Percentiles rank a stretch among this genome's conserved stretches.
Evolutionary conservation across 176 grass and related monocot genomes (phyloP).

Genomic region (Triticum turgidum): DNA sequence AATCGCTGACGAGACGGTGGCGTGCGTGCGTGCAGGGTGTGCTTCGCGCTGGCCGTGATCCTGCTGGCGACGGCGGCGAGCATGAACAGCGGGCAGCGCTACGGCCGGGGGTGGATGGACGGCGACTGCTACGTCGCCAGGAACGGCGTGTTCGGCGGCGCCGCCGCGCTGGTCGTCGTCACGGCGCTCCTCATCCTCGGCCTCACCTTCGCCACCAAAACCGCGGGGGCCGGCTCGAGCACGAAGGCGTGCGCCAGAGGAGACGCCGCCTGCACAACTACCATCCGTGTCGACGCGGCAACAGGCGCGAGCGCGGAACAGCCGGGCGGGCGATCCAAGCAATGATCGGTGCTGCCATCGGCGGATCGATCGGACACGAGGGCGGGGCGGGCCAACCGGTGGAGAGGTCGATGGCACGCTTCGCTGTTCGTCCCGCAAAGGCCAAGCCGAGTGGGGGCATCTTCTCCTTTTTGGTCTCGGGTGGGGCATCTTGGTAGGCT

Average conservation of each 20-base stretch:
- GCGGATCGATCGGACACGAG: not conserved
- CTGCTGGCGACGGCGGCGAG: slow-evolving; percentile 64
- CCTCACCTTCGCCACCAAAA: slow-evolving; percentile 32
- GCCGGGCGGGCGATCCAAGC: slow-evolving; percentile 33
- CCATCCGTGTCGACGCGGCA: not conserved
- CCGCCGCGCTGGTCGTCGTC: slow-evolving; percentile 41
- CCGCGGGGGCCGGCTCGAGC: not conserved
- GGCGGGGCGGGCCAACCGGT: slow-evolving; percentile 27
- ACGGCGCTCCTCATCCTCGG: slow-evolving; percentile 47
- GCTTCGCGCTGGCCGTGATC: slow-evolving; percentile 52
- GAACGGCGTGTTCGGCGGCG: slow-evolving; percentile 63
- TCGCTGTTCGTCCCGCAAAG: slow-evolving; percentile 29
- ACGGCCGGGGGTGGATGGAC: slow-evolving; percentile 90
- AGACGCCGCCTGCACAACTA: not conserved
- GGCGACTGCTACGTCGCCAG: slow-evolving; percentile 82
- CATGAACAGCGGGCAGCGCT: slow-evolving; percentile 84
- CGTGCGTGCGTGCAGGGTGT: slow-evolving; percentile 38
- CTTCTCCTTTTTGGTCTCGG: not conserved
- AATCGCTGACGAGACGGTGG: not conserved
- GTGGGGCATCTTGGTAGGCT: slow-evolving; percentile 28
- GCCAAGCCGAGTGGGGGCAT: slow-evolving; percentile 10
- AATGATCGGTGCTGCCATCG: slow-evolving; percentile 21
- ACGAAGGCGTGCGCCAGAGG: not conserved
- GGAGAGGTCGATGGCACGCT: not conserved
- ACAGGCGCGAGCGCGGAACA: slow-evolving; percentile 1